phyloP scores from a whole-genome alignment of 768 basidiomycete genomes.

The Hygrophorus russula region DNA sequence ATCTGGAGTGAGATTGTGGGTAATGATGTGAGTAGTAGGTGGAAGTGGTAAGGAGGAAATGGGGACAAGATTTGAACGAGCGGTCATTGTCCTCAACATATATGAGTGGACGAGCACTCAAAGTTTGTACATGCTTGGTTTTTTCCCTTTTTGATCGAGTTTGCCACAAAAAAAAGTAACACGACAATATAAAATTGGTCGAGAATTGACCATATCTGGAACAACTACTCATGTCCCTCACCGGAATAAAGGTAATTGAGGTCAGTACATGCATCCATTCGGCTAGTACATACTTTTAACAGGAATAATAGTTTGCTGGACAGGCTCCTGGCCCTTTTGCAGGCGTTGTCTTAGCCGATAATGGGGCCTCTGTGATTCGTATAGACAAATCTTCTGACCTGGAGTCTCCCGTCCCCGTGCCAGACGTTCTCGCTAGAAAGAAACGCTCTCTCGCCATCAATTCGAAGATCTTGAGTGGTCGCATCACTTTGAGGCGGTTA shows the following conservation, averaged over 20 bases:
- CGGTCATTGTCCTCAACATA: not conserved
- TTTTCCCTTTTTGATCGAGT: not conserved
- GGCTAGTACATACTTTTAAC: not conserved
- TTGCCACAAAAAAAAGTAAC: too few relatives aligned
- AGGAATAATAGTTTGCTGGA: conserved; percentile 53
- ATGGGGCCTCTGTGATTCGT: conserved; percentile 67
- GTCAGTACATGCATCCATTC: conserved; percentile 4
- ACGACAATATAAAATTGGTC: too few relatives aligned
- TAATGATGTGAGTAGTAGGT: conserved; percentile 26
- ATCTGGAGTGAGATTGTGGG: conserved; percentile 47
- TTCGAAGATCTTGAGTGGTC: conserved; percentile 49
- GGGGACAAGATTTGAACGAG: too few relatives aligned
- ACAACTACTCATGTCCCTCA: conserved; percentile 44
- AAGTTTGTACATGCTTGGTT: not conserved
- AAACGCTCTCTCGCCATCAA: conserved; percentile 71
- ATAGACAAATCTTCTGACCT: conserved; percentile 68
- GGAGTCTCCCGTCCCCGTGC: too few relatives aligned
- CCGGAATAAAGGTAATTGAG: conserved; percentile 30
- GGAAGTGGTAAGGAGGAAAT: conserved; percentile 47
- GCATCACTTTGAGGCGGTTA: conserved; percentile 42
- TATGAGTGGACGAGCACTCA: not conserved
- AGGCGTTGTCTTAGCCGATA: conserved; percentile 67
- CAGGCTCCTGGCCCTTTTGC: conserved; percentile 77
- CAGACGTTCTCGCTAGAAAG: conserved; percentile 52
- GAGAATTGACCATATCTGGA: too few relatives aligned